phyloP scores from a whole-genome alignment of 768 basidiomycete species.

The Panaeolus cyanescens region DNA sequence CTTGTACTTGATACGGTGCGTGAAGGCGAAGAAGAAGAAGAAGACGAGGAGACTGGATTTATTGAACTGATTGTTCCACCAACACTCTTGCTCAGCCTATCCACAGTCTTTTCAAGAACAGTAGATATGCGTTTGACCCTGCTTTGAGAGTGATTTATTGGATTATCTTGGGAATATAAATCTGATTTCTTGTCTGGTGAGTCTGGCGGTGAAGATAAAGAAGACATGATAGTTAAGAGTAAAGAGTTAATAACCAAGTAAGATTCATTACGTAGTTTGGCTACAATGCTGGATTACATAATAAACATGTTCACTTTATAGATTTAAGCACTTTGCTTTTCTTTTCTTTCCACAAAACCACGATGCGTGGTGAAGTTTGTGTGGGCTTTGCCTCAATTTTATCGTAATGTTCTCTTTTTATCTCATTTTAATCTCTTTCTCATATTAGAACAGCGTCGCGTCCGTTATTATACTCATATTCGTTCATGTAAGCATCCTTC shows the following conservation, averaged over 20 bases:
- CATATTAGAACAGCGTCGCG: constrained; percentile 35
- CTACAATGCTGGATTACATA: constrained; percentile 16
- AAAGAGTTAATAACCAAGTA: constrained; percentile 29
- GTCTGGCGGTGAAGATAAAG: constrained; percentile 27
- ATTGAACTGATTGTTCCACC: constrained; percentile 35
- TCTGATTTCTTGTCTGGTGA: constrained; percentile 23
- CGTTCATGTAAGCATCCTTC: constrained; percentile 60
- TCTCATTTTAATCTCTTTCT: constrained; percentile 9
- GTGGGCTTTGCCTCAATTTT: constrained; percentile 71
- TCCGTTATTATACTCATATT: constrained; percentile 74
- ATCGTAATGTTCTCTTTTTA: constrained; percentile 53
- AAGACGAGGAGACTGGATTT: constrained; percentile 25
- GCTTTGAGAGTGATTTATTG: constrained; percentile 30
- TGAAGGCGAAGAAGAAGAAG: constrained; percentile 33
- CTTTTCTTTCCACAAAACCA: constrained; percentile 18
- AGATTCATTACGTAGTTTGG: constrained; percentile 14
- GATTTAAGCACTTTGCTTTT: constrained; percentile 15
- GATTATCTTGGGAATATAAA: constrained; percentile 9
- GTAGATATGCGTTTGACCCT: constrained; percentile 54
- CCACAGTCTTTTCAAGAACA: constrained; percentile 59
- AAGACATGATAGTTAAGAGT: constrained; percentile 15
- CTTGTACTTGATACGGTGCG: constrained; percentile 53
- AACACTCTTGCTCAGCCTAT: constrained; percentile 64
- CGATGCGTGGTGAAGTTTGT: constrained; percentile 77
- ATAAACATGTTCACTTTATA: constrained; percentile 35